A percentile compares a stretch with the other conserved stretches of the same genome.
These are phyloP conservation scores for Fraxinus pennsylvanica DNA, from an alignment of 257 asterid genomes.

Conservation along the genomic window DNA sequence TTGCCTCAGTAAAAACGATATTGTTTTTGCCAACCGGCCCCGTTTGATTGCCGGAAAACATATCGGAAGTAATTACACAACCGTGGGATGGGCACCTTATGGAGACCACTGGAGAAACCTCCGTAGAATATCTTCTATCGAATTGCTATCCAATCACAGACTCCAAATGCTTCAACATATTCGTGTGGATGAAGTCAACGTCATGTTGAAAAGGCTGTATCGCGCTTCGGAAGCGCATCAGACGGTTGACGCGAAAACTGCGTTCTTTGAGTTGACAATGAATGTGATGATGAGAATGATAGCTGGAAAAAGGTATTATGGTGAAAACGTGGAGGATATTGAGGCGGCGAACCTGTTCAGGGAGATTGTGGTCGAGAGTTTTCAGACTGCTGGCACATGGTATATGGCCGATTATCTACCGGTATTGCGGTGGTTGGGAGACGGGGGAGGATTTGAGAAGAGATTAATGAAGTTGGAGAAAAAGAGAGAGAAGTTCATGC, in stretches of 20 bases:
- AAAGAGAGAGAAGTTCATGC: slow-evolving; percentile 50
- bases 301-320: slow-evolving; percentile 53
- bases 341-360: slow-evolving; percentile 45
- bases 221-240: slow-evolving; percentile 19
- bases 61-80: slow-evolving; percentile 52
- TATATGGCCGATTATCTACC: slow-evolving; percentile 51
- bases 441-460: slow-evolving; percentile 39
- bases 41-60: slow-evolving; percentile 52
- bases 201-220: slow-evolving; percentile 35
- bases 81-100: slow-evolving; percentile 60
- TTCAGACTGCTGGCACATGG: slow-evolving; percentile 24
- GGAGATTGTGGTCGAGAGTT: no score
- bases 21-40: slow-evolving; percentile 68
- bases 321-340: slow-evolving; percentile 40
- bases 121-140: slow-evolving; percentile 47
- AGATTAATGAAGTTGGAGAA: slow-evolving; percentile 34
- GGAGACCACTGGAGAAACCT: slow-evolving; percentile 72
- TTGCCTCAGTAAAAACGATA: slow-evolving; percentile 53
- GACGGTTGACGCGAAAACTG: slow-evolving; percentile 49
- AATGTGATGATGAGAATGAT: slow-evolving; percentile 59
- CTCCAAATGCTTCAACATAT: slow-evolving; percentile 54
- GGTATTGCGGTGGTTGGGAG: slow-evolving; percentile 28
- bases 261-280: slow-evolving; percentile 41
- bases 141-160: slow-evolving; percentile 54
- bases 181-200: slow-evolving; percentile 55